Base-by-base conservation (phyloP, 345 rosid genomes). In the Melaleuca quinquenervia region DNA sequence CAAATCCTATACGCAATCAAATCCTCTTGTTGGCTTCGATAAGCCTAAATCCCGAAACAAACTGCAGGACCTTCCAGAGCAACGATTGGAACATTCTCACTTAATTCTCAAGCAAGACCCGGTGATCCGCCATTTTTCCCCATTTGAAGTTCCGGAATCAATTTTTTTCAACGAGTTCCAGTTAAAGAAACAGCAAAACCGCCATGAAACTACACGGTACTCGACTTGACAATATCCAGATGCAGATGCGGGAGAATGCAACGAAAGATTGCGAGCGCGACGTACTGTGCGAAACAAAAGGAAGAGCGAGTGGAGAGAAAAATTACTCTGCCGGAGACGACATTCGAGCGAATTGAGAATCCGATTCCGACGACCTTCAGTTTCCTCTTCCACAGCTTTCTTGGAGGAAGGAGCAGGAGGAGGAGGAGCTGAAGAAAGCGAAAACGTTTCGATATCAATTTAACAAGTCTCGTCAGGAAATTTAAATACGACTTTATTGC, bases 321-420 rank as follows among this genome's bases (percentile, higher is more conserved):
- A 48, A 53, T 86, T 90, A 90, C 91, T 90, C 91, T 60, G 89
- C 87, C 3, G 90, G 91, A 87, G 91, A 90, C 82, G 90, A 86
- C 90, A 90, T 90, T 51, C 52, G 78, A 83, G 49, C 83, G 54
- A 45, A 64, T 50, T 18, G 86, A 32, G 82, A 87, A 50, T 78
- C 84, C 18, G 64, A 82, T 52, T 41, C 84, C 9, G 18, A 64
- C 78, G 74, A 74, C 49, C 70, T 54, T 82, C 82, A 13, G 64
- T 24, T 56, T 85, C 14, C 58, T 14, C 51, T 52, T 50, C 53
- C 53, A 0, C 32, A 7, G 36, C 83, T 85, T 48, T 76, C 56
- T 50, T 41, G 83, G 8, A 50, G 83, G 52, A 32, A 78, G 83
- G 27, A 78, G 82, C 12, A 27, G 82, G 18, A 9, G 54, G 13